Conservation (phyloP, 768 basidiomycete species). For the Pleurotus tuber-regium region DNA sequence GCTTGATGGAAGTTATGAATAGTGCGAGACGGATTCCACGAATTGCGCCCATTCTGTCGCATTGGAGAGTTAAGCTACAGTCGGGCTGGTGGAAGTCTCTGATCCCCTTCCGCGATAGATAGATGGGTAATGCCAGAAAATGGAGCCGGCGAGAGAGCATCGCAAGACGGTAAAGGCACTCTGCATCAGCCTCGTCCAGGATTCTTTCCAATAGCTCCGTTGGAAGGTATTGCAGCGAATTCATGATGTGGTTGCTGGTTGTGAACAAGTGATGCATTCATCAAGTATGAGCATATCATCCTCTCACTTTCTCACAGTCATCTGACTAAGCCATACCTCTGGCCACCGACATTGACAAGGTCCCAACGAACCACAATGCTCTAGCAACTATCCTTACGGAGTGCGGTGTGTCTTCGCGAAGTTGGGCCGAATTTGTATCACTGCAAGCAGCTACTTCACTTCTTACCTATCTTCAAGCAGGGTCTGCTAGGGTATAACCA, state of each 20-base stretch:
- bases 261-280: not conserved
- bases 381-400: too few relatives aligned
- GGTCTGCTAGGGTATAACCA: too few relatives aligned
- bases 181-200: conserved; percentile 16
- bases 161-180: conserved; percentile 20
- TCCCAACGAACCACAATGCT: too few relatives aligned
- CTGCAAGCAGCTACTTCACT: too few relatives aligned
- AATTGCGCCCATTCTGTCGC: conserved; percentile 10
- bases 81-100: conserved; percentile 5
- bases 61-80: conserved; percentile 10
- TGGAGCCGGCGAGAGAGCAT: conserved; percentile 23
- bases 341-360: too few relatives aligned
- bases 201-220: conserved; percentile 27
- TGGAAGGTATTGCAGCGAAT: conserved; percentile 18
- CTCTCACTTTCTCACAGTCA: not conserved
- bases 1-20: conserved; percentile 14
- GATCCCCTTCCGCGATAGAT: conserved; percentile 1
- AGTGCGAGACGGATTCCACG: conserved; percentile 12
- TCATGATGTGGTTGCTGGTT: not conserved
- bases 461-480: too few relatives aligned
- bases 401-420: too few relatives aligned
- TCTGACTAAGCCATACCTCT: not conserved
- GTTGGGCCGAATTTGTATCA: too few relatives aligned
- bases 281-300: not conserved
- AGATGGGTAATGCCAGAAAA: conserved; percentile 22